Conservation (phyloP, 305 asterid genomes). For the Fraxinus sp. region DNA sequence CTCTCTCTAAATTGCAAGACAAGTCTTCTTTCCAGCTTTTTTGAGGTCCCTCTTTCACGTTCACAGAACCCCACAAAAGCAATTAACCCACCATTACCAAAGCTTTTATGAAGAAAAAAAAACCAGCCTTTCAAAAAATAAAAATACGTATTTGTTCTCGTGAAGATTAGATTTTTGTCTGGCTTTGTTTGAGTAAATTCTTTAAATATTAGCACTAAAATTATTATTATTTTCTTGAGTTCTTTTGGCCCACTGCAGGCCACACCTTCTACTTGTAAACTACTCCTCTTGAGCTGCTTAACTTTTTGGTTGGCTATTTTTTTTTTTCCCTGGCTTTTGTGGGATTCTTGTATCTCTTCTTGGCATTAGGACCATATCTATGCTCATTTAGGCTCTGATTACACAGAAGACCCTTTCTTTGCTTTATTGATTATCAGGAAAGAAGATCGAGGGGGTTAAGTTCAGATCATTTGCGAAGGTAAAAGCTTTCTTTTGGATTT, state of each 20-base stretch:
- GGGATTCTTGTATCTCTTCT: slow-evolving; percentile 32
- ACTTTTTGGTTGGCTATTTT: slow-evolving; percentile 28
- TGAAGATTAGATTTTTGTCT: slow-evolving; percentile 56
- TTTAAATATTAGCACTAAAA: slow-evolving; percentile 22
- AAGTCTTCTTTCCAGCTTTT: slow-evolving; percentile 64
- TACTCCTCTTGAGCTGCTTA: slow-evolving; percentile 46
- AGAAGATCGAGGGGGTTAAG: slow-evolving; percentile 62
- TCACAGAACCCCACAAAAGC: slow-evolving; percentile 49
- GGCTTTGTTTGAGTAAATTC: slow-evolving; percentile 40
- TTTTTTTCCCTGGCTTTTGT: slow-evolving; percentile 16
- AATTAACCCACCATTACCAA: slow-evolving; percentile 33
- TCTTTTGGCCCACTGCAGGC: slow-evolving; percentile 59
- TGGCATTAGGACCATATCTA: slow-evolving; percentile 49
- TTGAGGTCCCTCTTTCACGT: slow-evolving; percentile 42
- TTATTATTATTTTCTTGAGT: slow-evolving; percentile 40
- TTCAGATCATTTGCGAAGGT: slow-evolving; percentile 53
- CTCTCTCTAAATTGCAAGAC: slow-evolving; percentile 59
- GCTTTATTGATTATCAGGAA: slow-evolving; percentile 47
- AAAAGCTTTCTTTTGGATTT: slow-evolving; percentile 29
- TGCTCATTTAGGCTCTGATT: slow-evolving; percentile 48
- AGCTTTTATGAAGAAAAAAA: slow-evolving; percentile 25
- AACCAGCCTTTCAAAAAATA: slow-evolving; percentile 24
- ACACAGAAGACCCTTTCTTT: slow-evolving; percentile 26
- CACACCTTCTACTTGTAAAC: slow-evolving; percentile 55
- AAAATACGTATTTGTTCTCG: slow-evolving; percentile 17